Evolutionary conservation across 2,329 filamentous ascomycete species (phyloP), one percentile per base, ranked within the genome.

Genomic region (Cadophora luteo-olivacea): DNA sequence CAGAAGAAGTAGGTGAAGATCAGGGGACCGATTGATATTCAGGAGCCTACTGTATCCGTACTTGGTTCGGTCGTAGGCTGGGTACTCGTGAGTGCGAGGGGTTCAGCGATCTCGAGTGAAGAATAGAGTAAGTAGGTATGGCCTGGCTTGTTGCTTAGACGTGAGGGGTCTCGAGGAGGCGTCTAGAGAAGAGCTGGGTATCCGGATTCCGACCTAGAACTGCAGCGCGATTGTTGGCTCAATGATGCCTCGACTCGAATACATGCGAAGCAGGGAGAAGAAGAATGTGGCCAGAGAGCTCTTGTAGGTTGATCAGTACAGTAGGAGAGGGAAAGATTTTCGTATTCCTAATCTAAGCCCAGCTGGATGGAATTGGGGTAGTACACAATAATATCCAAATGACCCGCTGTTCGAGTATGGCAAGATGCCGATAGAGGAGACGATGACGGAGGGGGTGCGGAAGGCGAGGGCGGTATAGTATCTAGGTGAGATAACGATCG

Each of bases 361-460:
- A 61, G 57, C 22, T 48, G 57, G 36, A 61, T 22, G 22, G 55
- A 58, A 11, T 45, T 22, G 57, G 38, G 16, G 57, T 61, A 61
- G 57, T 45, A 61, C 57, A 61, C 22, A 48, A 19, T 11, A 32
- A 61, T 68, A 69, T 69, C 68, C 68, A 69, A 68, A 62, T 60
- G 36, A 54, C 51, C 54, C 16, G 51, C 48, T 6, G 29, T 36
- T 19, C 61, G 24, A 61, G 45, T 22, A 60, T 9, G 33, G 48
- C 41, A 22, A n/a, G 52, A 16, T 49, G 54, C 14, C 12, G 33
- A 22, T 8, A 19, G 57, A 29, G 36, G 4, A 48, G 36, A 32
- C 11, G 38, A 29, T 19, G 33, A 29, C 2, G 9, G 12, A 25
- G 16, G 45, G 45, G 45, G 45, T 48, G 19, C 16, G 45, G 45